A percentile compares a stretch with the other conserved stretches of the same genome.
Evolutionary conservation across 768 basidiomycete genomes (phyloP).

Genomic region (Candolleomyces aberdarensis): DNA sequence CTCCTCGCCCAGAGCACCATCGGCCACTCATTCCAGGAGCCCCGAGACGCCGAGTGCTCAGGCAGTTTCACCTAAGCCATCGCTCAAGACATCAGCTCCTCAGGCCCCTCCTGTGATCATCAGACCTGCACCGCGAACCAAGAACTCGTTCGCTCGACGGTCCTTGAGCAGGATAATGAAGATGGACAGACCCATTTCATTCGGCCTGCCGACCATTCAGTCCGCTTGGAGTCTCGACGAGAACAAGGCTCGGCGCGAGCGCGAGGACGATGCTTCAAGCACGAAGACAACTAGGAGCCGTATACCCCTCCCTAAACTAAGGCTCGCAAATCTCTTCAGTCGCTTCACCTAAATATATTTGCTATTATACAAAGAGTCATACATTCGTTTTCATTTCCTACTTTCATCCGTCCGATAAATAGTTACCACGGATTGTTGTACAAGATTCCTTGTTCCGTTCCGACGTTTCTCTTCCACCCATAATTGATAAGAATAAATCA

Average conservation of each 20-base stretch:
- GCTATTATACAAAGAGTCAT: not conserved
- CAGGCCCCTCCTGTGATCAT: not conserved
- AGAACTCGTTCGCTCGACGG: constrained; percentile 5
- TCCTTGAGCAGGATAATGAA: constrained; percentile 7
- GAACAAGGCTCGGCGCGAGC: not conserved
- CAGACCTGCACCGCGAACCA: not conserved
- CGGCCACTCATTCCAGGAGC: too few species aligned
- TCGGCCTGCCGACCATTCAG: not conserved
- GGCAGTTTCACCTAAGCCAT: too few species aligned
- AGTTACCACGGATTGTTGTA: not conserved
- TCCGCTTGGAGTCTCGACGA: not conserved
- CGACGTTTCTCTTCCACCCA: too few species aligned
- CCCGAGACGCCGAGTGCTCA: too few species aligned
- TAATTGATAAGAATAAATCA: not conserved
- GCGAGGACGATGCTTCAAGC: not conserved
- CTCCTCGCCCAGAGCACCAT: too few species aligned
- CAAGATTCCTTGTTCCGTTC: not conserved
- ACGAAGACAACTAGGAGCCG: not conserved
- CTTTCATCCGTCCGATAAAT: not conserved
- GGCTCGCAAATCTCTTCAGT: constrained; percentile 5
- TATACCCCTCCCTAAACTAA: constrained; percentile 1
- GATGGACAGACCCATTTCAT: not conserved
- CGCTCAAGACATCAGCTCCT: not conserved
- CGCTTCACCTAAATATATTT: not conserved
- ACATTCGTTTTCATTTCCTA: too few species aligned